Evolutionary conservation across 306 rosid genomes (phyloP), one percentile per base, ranked within the genome.

Genomic region (Castanea crenata): DNA sequence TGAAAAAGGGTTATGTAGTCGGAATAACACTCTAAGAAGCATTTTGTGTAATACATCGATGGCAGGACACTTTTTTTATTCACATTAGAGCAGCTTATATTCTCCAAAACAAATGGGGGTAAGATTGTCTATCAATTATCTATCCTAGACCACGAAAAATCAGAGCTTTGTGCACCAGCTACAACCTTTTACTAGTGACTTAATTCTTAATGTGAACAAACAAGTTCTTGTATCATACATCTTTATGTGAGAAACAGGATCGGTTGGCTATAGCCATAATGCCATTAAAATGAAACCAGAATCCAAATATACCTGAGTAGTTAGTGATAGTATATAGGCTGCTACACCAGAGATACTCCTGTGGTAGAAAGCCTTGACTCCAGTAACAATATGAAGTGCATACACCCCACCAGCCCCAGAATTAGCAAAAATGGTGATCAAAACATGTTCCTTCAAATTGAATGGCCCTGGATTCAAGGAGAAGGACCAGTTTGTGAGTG

Each of bases 391-490:
- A 75, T 82, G 73, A 52, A 95, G 84, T 4, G 99, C 97, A 76
- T 95, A 92, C 21, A 90, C 92, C 27, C 93, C 85, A 41, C 78
- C 75, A 2, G 94, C 76, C 3, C 98, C 98, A 7, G 97, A 78
- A 27, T 85, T 89, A 7, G 98, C 98, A 35, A 92, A 90, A 27
- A 95, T 91, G 76, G 97, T 88, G 72, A 95, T 95, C 5, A 95
- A 78, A 12, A 89, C 97, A 76, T 95, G 99, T 23, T 95, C 99
- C 58, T 95, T 95, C 71, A 90, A 23, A 75, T 57, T 90, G 73
- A 95, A 95, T 0, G 94, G 99, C 14, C 96, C 99, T 2, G 98
- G 96, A 79, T 92, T 95, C 74, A 95, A 0, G 0, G 99, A 55
- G 77, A 95, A 91, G 0, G 87, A 75, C 93, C 91, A 89, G 0